Conservation (phyloP, 148 eudicot species). For the Diospyros kaki region DNA sequence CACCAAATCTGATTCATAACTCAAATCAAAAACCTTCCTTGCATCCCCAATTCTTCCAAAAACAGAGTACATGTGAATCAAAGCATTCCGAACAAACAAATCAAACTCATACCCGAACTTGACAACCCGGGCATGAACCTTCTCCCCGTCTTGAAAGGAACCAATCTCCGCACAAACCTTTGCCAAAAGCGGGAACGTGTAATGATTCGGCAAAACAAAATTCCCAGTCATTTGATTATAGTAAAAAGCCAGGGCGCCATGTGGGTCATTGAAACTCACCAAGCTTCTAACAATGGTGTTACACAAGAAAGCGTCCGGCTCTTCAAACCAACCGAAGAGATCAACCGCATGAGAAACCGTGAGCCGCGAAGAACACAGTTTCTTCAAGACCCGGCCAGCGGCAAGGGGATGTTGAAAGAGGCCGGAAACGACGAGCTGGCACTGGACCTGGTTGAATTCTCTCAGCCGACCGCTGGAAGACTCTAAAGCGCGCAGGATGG, state of each 20-base stretch:
- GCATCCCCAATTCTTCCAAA: constrained; percentile 39
- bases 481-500: constrained; percentile 43
- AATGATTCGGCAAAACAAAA: constrained; percentile 19
- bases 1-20: constrained; percentile 40
- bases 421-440: constrained; percentile 46
- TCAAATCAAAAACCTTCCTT: constrained; percentile 41
- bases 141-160: constrained; percentile 20
- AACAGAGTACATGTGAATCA: constrained; percentile 41
- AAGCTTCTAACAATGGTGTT: constrained; percentile 47
- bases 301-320: constrained; percentile 58
- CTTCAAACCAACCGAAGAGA: constrained; percentile 27
- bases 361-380: constrained; percentile 37
- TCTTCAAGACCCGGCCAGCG: constrained; percentile 44
- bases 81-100: constrained; percentile 48
- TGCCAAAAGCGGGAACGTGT: constrained; percentile 22
- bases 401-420: constrained; percentile 47
- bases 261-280: constrained; percentile 31
- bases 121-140: constrained; percentile 19
- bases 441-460: constrained; percentile 46
- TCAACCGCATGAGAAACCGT: constrained; percentile 30
- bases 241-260: constrained; percentile 38
- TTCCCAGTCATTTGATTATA: constrained; percentile 28
- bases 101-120: constrained; percentile 45
- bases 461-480: constrained; percentile 18
- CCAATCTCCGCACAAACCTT: constrained; percentile 28